Evolutionary conservation across 257 asterid species (phyloP).

Genomic region (Solanum tarapatanum): DNA sequence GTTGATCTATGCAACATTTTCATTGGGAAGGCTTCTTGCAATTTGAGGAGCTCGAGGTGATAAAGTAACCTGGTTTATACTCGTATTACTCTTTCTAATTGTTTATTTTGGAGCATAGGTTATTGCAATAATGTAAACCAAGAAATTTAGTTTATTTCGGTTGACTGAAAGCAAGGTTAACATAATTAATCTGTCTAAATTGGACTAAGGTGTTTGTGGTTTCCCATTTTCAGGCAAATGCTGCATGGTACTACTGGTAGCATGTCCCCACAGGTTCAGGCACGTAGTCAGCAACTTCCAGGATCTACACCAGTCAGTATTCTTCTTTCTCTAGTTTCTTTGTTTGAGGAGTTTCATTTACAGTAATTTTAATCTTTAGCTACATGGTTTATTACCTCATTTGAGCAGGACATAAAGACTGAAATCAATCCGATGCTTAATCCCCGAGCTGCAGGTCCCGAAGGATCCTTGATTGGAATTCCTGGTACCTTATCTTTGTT

Average conservation of each 20-base stretch:
- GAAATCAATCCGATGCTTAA: conserved; percentile 83
- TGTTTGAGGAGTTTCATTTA: neutral
- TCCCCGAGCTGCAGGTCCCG: conserved; percentile 69
- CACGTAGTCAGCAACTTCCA: conserved; percentile 84
- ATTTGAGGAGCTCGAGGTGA: neutral
- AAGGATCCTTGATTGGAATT: conserved; percentile 87
- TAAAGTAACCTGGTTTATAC: neutral
- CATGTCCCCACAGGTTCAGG: conserved; percentile 88
- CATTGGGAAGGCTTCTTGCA: neutral
- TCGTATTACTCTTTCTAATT: neutral
- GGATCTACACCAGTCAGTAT: conserved; percentile 79
- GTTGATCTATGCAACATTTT: neutral
- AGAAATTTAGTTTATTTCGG: neutral
- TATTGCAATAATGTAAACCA: neutral
- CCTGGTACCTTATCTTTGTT: conserved; percentile 40
- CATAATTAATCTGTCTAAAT: neutral
- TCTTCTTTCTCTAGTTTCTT: conserved; percentile 5
- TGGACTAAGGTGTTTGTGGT: neutral
- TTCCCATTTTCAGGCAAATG: conserved; percentile 53
- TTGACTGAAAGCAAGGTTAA: neutral
- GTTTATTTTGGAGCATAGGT: neutral
- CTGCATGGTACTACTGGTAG: conserved; percentile 73
- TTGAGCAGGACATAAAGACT: conserved; percentile 66
- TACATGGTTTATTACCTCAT: neutral
- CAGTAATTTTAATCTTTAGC: neutral